Evolutionary conservation across 1,284 basidiomycete species (phyloP), one percentile per base, ranked within the genome.

Genomic region (Ustilago crameri): DNA sequence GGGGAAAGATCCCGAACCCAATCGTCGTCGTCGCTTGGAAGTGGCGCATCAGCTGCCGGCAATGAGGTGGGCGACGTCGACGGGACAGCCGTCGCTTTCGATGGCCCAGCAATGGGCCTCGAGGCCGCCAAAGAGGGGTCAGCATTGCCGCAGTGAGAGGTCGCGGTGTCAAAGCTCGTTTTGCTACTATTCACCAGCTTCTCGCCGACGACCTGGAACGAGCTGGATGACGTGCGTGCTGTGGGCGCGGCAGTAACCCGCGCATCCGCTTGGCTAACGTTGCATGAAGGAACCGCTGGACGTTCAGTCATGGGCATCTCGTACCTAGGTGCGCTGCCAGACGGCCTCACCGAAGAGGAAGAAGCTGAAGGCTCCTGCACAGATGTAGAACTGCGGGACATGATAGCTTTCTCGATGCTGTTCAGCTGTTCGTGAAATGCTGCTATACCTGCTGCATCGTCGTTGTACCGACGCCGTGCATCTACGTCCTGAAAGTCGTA

Each of bases 161-260:
- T 27, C 7, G 44, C 45, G 9, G 45, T 15, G 5, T 15, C 7
- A 5, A 9, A 2, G 20, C 22, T 42, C 5, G 5, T 12, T 18
- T 23, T 8, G 22, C 9, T 23, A 20, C 8, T 15, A 18, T 22
- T 9, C 10, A 42, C 45, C 17, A 60, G 51, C 15, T 50, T 64
- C 37, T 61, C 61, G 32, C 67, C 67, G 1, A 65, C 48, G 22
- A 65, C 49, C 44, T 70, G 61, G n/a, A 60, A 70, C 0, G 67
- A 70, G 45, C 23, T 60, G 5, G 61, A 70, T 1, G 38, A 26
- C 12, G 52, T 42, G 5, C 60, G 47, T 10, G 45, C 15, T 8
- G 50, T 27, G 5, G 45, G 8, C 3, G 34, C 26, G 7, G 45
- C 24, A 2, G 40, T 3, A 15, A 35, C 17, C 12, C 22, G 17